These are phyloP conservation scores for Solanum microdontum DNA, from an alignment of 257 asterid genomes.

Conservation along the genomic window DNA sequence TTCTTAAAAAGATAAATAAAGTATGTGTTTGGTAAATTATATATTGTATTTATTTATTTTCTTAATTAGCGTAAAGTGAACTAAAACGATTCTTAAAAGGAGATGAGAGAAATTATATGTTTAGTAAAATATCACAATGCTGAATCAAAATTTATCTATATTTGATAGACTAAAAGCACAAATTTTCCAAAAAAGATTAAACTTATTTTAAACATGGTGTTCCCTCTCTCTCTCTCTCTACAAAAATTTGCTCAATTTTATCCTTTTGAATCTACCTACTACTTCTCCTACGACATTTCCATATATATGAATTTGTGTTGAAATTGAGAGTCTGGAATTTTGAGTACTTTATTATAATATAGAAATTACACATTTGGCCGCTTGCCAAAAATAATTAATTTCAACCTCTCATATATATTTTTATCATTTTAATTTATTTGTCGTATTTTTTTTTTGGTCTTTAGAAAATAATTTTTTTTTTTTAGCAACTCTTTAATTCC, in stretches of 20 bases:
- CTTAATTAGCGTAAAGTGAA: neutral
- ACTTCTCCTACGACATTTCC: neutral
- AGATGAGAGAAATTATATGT: neutral
- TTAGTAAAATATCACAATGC: neutral
- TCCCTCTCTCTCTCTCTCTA: neutral
- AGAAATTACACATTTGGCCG: no score
- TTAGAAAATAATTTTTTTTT: no score
- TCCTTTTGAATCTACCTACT: slow-evolving; percentile 2
- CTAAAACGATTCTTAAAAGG: neutral
- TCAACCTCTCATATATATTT: neutral
- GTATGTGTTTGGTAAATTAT: neutral
- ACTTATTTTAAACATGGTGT: neutral
- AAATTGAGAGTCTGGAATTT: neutral
- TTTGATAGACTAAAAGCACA: neutral
- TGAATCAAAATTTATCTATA: neutral
- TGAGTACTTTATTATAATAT: neutral
- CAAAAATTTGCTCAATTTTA: neutral
- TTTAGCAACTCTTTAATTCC: no score
- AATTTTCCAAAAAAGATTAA: neutral
- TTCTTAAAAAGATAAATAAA: no score
- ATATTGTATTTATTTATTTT: neutral
- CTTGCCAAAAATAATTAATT: neutral
- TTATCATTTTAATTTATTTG: no score
- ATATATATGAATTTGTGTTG: neutral
- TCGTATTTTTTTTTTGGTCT: no score